Conservation (phyloP, 108 stramenopile species). For the Cyclotella kingstonii region DNA sequence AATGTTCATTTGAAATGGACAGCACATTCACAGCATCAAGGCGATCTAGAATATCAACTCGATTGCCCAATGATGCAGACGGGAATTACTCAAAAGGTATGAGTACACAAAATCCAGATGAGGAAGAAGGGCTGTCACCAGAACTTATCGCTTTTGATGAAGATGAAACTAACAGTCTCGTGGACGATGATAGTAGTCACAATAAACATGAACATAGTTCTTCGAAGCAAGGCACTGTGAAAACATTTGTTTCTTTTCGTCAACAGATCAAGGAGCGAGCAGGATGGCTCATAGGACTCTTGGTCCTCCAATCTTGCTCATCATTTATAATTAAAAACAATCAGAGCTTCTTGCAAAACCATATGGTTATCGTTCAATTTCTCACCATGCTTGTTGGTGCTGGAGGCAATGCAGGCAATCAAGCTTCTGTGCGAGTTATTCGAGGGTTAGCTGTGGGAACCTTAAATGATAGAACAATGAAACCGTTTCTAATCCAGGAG, state of each 20-base stretch:
- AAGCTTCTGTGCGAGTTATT: conserved; percentile 86
- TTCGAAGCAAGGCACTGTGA: conserved; percentile 25
- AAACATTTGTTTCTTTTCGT: conserved; percentile 51
- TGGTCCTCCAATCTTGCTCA: conserved; percentile 80
- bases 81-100: conserved; percentile 23
- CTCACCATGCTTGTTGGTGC: conserved; percentile 92
- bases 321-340: conserved; percentile 81
- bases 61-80: not conserved
- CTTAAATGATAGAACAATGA: conserved; percentile 55
- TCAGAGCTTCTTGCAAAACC: conserved; percentile 73
- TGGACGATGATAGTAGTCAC: conserved; percentile 43
- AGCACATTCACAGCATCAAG: conserved; percentile 38
- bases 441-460: conserved; percentile 80
- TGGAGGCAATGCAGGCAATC: conserved; percentile 91
- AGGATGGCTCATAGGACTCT: conserved; percentile 84
- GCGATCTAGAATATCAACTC: conserved; percentile 5
- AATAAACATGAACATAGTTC: conserved; percentile 30
- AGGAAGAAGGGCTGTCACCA: conserved; percentile 8
- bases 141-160: conserved; percentile 9
- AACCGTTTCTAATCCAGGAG: conserved; percentile 63
- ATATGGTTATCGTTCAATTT: conserved; percentile 85
- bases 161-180: conserved; percentile 16
- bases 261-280: conserved; percentile 74
- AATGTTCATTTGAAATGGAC: conserved; percentile 2
- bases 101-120: conserved; percentile 18